Percentiles rank a stretch among this genome's conserved stretches.
phyloP scores from a whole-genome alignment of 148 eudicot species.

The Amaranthus cruentus region DNA sequence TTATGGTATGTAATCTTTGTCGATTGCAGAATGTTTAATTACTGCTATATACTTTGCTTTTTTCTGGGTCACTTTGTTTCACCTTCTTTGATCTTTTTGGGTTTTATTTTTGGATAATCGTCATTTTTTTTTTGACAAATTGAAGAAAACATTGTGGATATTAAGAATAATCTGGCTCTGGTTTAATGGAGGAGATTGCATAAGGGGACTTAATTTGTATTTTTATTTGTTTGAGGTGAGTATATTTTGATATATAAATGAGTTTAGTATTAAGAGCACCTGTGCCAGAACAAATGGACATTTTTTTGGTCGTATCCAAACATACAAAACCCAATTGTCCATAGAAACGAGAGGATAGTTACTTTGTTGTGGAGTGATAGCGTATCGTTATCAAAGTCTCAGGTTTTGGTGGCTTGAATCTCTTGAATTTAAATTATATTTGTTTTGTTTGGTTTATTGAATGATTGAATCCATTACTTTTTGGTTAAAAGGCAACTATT shows the following conservation, averaged over 20 bases:
- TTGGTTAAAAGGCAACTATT: too few species aligned
- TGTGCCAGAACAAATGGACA: background rate
- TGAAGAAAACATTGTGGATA: constrained; percentile 9
- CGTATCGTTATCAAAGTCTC: background rate
- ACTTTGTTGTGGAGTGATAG: background rate
- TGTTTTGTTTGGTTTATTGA: background rate
- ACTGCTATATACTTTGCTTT: constrained; percentile 19
- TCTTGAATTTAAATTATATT: background rate
- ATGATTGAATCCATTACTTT: background rate
- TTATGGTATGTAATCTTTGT: constrained; percentile 32
- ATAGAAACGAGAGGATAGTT: background rate
- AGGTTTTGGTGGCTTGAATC: background rate
- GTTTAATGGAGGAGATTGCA: constrained; percentile 7
- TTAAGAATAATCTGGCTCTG: background rate
- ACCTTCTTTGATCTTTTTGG: background rate
- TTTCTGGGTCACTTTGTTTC: constrained; percentile 26
- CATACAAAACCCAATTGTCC: background rate
- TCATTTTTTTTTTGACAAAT: background rate
- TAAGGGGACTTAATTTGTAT: background rate
- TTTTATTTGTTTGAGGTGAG: background rate
- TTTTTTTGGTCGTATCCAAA: background rate
- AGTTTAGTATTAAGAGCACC: background rate
- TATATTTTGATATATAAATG: constrained; percentile 7
- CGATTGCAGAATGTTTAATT: constrained; percentile 22
- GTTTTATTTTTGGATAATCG: background rate